Conservation (phyloP, 2,329 filamentous ascomycete genomes). For the Apiospora sp. region DNA sequence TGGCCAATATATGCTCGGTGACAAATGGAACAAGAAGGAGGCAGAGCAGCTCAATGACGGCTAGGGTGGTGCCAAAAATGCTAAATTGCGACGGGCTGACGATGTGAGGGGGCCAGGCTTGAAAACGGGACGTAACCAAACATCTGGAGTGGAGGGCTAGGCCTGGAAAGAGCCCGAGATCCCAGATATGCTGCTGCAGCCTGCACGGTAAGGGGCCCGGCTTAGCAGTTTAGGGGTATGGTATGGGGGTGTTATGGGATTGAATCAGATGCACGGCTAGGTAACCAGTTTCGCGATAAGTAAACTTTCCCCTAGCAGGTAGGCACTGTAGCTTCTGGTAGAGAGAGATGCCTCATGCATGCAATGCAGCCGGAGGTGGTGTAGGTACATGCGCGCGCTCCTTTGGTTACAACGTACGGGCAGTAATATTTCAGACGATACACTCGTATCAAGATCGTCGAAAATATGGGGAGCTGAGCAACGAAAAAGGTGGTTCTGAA, state of each 20-base stretch:
- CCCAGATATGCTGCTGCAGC: conserved; percentile 9
- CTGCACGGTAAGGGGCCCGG: conserved; percentile 1
- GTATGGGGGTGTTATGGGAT: background rate
- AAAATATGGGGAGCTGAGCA: conserved; percentile 12
- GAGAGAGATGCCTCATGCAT: background rate
- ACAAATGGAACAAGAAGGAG: background rate
- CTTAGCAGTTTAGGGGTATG: background rate
- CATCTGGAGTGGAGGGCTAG: conserved; percentile 18
- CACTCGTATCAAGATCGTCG: conserved; percentile 16
- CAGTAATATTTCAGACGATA: conserved; percentile 9
- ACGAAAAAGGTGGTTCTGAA: conserved; percentile 8
- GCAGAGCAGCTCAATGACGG: conserved; percentile 12
- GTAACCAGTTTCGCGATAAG: background rate
- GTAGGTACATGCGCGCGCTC: background rate
- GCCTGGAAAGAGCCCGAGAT: conserved; percentile 18
- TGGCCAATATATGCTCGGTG: conserved; percentile 3
- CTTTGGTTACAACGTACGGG: background rate
- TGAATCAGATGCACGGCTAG: background rate
- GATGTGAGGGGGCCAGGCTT: conserved; percentile 10
- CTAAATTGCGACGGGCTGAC: conserved; percentile 22
- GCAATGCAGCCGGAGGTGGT: conserved; percentile 7
- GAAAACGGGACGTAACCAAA: conserved; percentile 21
- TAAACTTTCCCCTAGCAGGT: background rate
- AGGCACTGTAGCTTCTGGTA: background rate
- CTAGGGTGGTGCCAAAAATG: conserved; percentile 15